Percentiles rank a stretch among this genome's conserved stretches.
phyloP scores from a whole-genome alignment of 768 basidiomycete genomes.

The Russula brevipes region DNA sequence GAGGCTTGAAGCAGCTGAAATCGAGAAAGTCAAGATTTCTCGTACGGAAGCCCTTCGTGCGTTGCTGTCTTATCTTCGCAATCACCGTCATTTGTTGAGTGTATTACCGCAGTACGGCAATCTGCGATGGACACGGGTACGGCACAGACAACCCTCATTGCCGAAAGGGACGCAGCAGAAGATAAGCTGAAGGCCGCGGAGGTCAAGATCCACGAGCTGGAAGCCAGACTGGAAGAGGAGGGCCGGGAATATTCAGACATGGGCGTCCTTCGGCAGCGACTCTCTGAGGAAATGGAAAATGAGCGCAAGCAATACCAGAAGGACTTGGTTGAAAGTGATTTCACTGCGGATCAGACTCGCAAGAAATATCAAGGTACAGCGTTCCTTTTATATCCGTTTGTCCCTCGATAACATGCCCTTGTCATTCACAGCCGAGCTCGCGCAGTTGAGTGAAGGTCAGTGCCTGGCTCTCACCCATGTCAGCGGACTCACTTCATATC shows the following conservation, averaged over 20 bases:
- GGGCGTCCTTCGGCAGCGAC: conserved; percentile 55
- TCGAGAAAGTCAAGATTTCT: conserved; percentile 58
- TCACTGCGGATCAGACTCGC: conserved; percentile 70
- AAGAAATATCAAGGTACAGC: conserved; percentile 80
- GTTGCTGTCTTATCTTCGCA: conserved; percentile 15
- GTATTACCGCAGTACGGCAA: conserved; percentile 45
- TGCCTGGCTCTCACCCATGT: neutral
- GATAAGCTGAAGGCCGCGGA: conserved; percentile 48
- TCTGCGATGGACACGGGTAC: conserved; percentile 60
- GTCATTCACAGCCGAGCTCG: conserved; percentile 58
- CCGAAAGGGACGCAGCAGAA: conserved; percentile 50
- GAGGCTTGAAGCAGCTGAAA: conserved; percentile 62
- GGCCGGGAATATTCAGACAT: conserved; percentile 63
- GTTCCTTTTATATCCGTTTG: neutral
- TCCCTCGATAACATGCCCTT: neutral
- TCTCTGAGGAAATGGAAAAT: conserved; percentile 74
- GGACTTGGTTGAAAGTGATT: conserved; percentile 75
- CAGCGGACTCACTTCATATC: neutral
- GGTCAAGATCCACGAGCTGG: conserved; percentile 51
- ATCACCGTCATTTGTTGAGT: neutral
- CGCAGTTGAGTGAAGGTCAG: conserved; percentile 73
- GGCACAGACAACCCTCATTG: conserved; percentile 43
- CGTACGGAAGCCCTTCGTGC: conserved; percentile 60
- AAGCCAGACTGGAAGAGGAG: conserved; percentile 60
- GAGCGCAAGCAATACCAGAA: conserved; percentile 74